Base-by-base conservation (phyloP, 2,329 filamentous ascomycete species). In the Stromatinia cepivora region DNA sequence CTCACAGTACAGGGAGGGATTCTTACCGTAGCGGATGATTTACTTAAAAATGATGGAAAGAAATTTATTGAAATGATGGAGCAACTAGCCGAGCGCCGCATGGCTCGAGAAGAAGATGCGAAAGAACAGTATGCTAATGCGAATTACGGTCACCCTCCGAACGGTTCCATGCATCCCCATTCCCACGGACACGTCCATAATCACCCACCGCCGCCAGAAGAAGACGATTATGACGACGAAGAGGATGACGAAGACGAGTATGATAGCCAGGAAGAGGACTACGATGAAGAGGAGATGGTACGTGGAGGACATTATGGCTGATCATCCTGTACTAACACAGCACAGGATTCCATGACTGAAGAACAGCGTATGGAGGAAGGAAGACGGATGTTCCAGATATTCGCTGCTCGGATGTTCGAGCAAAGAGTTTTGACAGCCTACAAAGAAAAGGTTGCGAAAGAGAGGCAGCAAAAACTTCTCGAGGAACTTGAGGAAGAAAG, bases 41-140 rank as follows among this genome's bases (percentile, higher is more conserved):
- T 99, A 74, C 87, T 99, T 73, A 98, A 98, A 81, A 99, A 99
- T 81, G 95, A 99, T 81, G 95, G 95, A 77, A 97, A 97, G 81
- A 97, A 97, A 79, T 99, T 99, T 83, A 99, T 99, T 81, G 95
- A 99, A 80, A 99, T 99, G 95, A 99, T 99, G 95, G 95, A 99
- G 81, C 94, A 98, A 82, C 87, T 99, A 76, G 95, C 95, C 50
- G 95, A 99, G 82, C 92, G 94, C 76, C 89, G 95, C 76, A 97
- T 99, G 94, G 92, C 94, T 78, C 90, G 95, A 75, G 94, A 98
- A 83, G 94, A 95, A 81, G 93, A 97, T 79, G 92, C 92, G 64
- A 89, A 90, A 72, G 84, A 87, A 74, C 84, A 87, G 75, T 78
- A 75, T 75, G 87, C 88, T 76, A 85, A 89, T 78, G 84, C 89